Base-by-base conservation (phyloP, 352 stramenopile species). In the Globisporangium echinulatum region DNA sequence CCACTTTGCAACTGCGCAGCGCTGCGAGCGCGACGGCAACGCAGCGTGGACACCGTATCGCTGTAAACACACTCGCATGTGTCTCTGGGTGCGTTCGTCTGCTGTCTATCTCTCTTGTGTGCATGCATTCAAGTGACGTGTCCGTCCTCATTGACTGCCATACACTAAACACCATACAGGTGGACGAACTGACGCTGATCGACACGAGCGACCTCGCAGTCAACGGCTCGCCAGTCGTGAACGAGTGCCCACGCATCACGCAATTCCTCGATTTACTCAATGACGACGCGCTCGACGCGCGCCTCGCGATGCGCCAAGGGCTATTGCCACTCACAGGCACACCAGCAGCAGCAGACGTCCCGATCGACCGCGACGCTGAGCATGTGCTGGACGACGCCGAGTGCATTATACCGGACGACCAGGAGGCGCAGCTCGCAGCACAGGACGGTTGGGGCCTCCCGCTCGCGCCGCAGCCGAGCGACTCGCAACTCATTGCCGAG, bases 401-500 rank as follows among this genome's bases (percentile, higher is more conserved):
- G 14, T 80, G 66, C 55, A 62, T 82, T 17, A 87, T 91, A 36
- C 72, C 75, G 1, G 70, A 85, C 52, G 77, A 89, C 4, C 77
- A 90, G 56, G 74, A 86, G 52, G 68, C 67, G 38, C 62, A 75
- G 38, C 48, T 89, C 42, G 71, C 85, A 42, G 63, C 68, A 9
- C 75, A 88, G 48, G 79, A 87, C 13, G 81, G 69, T 1, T 91
- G 82, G 82, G 70, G 62, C 0, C 53, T 14, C 17, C 57, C 55
- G 11, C 19, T 43, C 0, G 59, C 62, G 15, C 49, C 25, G 36
- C 60, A 71, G 36, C 66, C 56, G 2, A 87, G 72, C 1, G 81
- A 88, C 49, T 90, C 81, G 54, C 71, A 90, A 58, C 57, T 90
- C n/a, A 90, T 90, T 49, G 73, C 69, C 5, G 77, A 88, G 51